phyloP scores from a whole-genome alignment of 2,329 filamentous ascomycete genomes.

The Sporothrix globosa region DNA sequence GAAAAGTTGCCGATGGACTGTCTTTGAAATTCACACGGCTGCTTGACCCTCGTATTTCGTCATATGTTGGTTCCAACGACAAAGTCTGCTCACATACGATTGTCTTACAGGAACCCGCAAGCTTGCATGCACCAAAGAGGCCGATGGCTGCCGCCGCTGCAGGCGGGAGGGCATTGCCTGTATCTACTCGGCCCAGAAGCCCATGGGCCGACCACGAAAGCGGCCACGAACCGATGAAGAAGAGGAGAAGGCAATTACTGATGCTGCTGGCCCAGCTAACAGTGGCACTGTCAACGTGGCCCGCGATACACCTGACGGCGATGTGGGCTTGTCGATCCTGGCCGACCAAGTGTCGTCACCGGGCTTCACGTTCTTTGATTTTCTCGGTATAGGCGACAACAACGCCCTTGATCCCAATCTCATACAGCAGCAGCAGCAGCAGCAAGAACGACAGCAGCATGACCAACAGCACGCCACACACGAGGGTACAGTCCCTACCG shows the following conservation, averaged over 20 bases:
- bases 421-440: constrained; percentile 10
- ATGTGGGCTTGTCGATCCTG: constrained; percentile 21
- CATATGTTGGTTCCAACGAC: background rate
- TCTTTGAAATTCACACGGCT: background rate
- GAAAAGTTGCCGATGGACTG: no score
- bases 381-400: constrained; percentile 39
- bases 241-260: background rate
- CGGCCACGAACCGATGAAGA: constrained; percentile 40
- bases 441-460: background rate
- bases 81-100: background rate
- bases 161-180: constrained; percentile 60
- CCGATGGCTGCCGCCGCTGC: constrained; percentile 62
- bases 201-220: constrained; percentile 67
- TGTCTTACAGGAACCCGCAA: constrained; percentile 59
- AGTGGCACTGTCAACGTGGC: background rate
- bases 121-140: constrained; percentile 66
- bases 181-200: constrained; percentile 67
- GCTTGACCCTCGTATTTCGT: background rate
- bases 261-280: background rate
- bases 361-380: constrained; percentile 41
- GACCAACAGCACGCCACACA: constrained; percentile 1
- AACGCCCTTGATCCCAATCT: background rate
- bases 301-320: background rate
- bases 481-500: background rate
- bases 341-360: constrained; percentile 27